A percentile compares a stretch with the other conserved stretches of the same genome.
These are phyloP conservation scores for Bruguiera parviflora DNA, from an alignment of 345 rosid genomes.

Conservation along the genomic window DNA sequence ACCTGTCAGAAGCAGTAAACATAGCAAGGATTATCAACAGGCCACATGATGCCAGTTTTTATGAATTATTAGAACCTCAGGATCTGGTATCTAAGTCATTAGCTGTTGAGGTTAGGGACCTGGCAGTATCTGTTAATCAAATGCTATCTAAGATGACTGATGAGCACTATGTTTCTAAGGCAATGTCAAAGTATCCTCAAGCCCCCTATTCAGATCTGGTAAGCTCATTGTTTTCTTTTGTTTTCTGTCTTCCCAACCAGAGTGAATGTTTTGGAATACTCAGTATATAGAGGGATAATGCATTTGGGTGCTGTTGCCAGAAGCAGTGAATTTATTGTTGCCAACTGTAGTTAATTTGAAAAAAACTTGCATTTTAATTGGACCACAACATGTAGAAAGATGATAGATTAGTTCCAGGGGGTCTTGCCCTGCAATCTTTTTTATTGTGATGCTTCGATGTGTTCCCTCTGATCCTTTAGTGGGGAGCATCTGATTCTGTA, in stretches of 20 bases:
- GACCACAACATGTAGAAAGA: too few species aligned
- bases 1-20: slow-evolving; percentile 55
- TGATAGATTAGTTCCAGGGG: too few species aligned
- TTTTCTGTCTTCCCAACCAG: neutral
- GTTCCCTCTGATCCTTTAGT: neutral
- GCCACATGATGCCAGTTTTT: slow-evolving; percentile 43
- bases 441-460: neutral
- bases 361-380: too few species aligned
- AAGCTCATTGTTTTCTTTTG: slow-evolving; percentile 16
- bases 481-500: slow-evolving; percentile 3
- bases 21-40: slow-evolving; percentile 56
- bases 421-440: too few species aligned
- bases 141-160: slow-evolving; percentile 57
- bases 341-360: too few species aligned
- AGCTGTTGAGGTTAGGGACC: slow-evolving; percentile 55
- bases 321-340: too few species aligned
- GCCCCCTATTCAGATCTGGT: slow-evolving; percentile 87
- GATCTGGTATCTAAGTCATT: slow-evolving; percentile 24
- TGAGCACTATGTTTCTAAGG: slow-evolving; percentile 55
- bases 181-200: slow-evolving; percentile 42
- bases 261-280: neutral
- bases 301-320: neutral
- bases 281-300: neutral
- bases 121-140: slow-evolving; percentile 50
- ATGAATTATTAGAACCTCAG: slow-evolving; percentile 45